phyloP scores from a whole-genome alignment of 352 stramenopile species.

The Thalassiosira livingstoniorum region DNA sequence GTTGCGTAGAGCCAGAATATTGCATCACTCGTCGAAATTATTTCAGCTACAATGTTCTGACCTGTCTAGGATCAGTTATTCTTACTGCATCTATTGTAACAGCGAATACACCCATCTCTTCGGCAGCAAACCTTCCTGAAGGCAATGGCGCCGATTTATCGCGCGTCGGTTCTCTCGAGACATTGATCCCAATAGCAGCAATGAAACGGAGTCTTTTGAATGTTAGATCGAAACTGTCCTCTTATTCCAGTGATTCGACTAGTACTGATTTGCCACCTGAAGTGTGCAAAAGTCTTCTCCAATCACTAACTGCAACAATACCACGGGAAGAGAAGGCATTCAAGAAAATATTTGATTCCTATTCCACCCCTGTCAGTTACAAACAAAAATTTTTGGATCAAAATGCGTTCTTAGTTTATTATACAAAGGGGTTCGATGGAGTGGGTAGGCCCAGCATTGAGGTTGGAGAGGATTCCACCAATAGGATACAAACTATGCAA shows the following conservation, averaged over 20 bases:
- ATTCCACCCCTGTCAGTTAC: constrained; percentile 81
- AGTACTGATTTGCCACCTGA: constrained; percentile 15
- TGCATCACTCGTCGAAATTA: too few relatives aligned
- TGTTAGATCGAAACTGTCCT: constrained; percentile 40
- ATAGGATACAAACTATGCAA: constrained; percentile 72
- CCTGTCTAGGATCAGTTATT: constrained; percentile 2
- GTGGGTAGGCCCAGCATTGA: constrained; percentile 71
- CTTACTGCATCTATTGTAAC: neutral
- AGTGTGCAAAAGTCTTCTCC: constrained; percentile 34
- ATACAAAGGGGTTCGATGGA: constrained; percentile 85
- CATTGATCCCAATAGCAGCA: constrained; percentile 67
- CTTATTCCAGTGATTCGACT: neutral
- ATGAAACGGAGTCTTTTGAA: constrained; percentile 50
- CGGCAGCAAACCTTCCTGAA: constrained; percentile 69
- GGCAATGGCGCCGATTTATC: constrained; percentile 67
- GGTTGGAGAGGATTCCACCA: constrained; percentile 41
- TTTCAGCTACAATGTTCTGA: too few relatives aligned
- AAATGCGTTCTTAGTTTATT: constrained; percentile 88
- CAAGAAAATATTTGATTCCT: constrained; percentile 85
- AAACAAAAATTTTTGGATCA: constrained; percentile 86
- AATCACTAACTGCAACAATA: constrained; percentile 40
- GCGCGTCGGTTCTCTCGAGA: constrained; percentile 66
- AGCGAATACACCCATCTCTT: constrained; percentile 12
- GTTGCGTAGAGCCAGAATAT: neutral
- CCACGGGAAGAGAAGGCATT: constrained; percentile 75